These are phyloP conservation scores for Poterioochromonas sp. DNA, from an alignment of 352 stramenopile species.

Conservation along the genomic window DNA sequence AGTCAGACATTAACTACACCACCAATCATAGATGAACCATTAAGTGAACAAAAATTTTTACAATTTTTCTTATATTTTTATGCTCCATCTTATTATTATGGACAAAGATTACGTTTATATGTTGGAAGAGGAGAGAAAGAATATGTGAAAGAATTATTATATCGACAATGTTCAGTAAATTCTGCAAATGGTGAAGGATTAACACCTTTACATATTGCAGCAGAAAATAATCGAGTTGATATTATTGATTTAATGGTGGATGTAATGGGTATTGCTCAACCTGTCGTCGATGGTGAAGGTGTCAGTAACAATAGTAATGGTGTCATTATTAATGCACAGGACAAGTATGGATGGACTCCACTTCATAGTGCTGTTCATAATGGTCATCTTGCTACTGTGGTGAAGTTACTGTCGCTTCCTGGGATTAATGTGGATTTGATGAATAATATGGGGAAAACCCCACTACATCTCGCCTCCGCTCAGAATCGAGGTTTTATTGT, in stretches of 20 bases:
- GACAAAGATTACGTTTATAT: conserved; percentile 2
- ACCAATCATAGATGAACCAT: neutral
- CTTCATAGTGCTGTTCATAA: conserved; percentile 25
- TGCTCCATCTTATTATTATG: conserved; percentile 15
- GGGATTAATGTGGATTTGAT: neutral
- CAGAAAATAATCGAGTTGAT: conserved; percentile 5
- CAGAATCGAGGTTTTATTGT: neutral
- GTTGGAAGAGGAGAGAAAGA: neutral
- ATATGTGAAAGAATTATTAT: neutral
- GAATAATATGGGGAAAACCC: neutral
- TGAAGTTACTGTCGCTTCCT: neutral
- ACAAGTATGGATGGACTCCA: conserved; percentile 31
- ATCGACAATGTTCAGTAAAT: neutral
- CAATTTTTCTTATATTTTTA: neutral
- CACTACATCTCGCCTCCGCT: neutral
- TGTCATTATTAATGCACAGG: neutral
- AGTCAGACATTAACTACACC: too few relatives aligned
- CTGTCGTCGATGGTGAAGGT: neutral
- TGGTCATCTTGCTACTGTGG: neutral
- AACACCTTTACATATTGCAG: conserved; percentile 4
- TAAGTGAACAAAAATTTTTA: neutral
- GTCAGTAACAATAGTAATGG: too few relatives aligned
- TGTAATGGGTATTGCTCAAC: neutral
- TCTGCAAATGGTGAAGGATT: conserved; percentile 9
- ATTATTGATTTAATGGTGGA: conserved; percentile 12